phyloP scores from a whole-genome alignment of 2,329 filamentous ascomycete species.

The Aspergillus aculeatinus region DNA sequence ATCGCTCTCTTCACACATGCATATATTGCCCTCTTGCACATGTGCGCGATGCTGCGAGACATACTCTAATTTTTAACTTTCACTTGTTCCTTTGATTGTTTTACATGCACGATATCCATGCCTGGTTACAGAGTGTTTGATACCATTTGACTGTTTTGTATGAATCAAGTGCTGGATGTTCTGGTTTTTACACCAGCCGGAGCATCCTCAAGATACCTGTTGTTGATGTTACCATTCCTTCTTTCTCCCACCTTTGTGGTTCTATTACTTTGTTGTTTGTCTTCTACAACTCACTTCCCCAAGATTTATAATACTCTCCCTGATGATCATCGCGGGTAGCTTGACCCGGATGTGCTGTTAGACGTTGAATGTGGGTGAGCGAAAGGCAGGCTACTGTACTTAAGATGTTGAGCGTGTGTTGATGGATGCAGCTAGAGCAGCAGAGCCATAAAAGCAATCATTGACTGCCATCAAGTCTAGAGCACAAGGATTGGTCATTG shows the following conservation, averaged over 20 bases:
- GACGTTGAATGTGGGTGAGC: not conserved
- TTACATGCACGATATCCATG: not conserved
- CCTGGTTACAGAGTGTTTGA: not conserved
- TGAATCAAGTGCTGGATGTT: not conserved
- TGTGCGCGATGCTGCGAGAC: not conserved
- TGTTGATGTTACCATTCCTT: constrained; percentile 11
- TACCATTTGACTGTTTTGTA: not conserved
- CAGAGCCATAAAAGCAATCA: not conserved
- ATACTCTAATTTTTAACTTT: not conserved
- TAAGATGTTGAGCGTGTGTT: not conserved
- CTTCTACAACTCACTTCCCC: not conserved
- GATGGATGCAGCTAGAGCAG: not conserved
- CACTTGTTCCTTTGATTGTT: not conserved
- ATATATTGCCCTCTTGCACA: not conserved
- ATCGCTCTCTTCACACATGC: not conserved
- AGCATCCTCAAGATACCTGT: not conserved
- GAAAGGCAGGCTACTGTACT: not conserved
- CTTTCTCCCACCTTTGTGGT: constrained; percentile 6
- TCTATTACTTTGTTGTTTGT: not conserved
- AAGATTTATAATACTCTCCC: not conserved
- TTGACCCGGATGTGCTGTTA: not conserved
- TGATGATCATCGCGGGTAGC: not conserved
- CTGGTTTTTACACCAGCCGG: not conserved
- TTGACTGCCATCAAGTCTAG: no score
- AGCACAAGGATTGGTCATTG: no score